Percentiles rank a stretch among this genome's conserved stretches.
phyloP scores from a whole-genome alignment of 495 filamentous ascomycete genomes.

The Penicillium atrosanguineum region DNA sequence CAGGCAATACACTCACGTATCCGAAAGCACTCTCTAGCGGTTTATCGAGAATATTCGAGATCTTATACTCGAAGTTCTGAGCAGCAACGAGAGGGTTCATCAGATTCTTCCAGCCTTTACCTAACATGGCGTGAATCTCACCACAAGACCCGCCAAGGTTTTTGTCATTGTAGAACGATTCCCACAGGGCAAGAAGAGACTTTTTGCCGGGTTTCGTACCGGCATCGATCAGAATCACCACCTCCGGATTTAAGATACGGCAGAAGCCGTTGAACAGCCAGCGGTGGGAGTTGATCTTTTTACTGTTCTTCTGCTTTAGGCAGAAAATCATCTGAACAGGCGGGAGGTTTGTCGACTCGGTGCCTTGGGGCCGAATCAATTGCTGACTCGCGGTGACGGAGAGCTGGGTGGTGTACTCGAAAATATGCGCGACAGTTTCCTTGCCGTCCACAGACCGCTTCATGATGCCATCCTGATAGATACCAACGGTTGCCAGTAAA shows the following conservation, averaged over 20 bases:
- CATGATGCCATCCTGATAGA: slow-evolving; percentile 97
- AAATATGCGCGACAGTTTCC: slow-evolving; percentile 93
- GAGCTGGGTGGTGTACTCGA: slow-evolving; percentile 99
- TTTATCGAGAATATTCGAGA: slow-evolving; percentile 97
- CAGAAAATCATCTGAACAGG: slow-evolving; percentile 99
- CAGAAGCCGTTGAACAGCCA: slow-evolving; percentile 99
- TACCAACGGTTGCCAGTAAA: slow-evolving; percentile 87
- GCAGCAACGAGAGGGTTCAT: slow-evolving; percentile 91
- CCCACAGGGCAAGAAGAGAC: slow-evolving; percentile 90
- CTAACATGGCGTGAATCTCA: slow-evolving; percentile 98
- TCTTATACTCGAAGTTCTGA: slow-evolving; percentile 99
- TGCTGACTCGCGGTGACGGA: slow-evolving; percentile 94
- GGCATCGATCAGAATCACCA: slow-evolving; percentile 93
- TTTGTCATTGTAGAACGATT: slow-evolving; percentile 98
- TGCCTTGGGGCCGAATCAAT: slow-evolving; percentile 85
- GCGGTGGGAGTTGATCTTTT: slow-evolving; percentile 99
- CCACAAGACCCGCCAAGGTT: slow-evolving; percentile 96
- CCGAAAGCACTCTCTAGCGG: slow-evolving; percentile 96
- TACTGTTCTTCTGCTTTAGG: slow-evolving; percentile 96
- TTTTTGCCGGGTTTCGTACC: slow-evolving; percentile 93
- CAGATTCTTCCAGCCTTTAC: slow-evolving; percentile 83
- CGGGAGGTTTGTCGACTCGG: slow-evolving; percentile 77
- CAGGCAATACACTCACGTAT: slow-evolving; percentile 94
- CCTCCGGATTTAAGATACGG: slow-evolving; percentile 92
- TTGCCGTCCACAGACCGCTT: slow-evolving; percentile 97